A percentile compares a stretch with the other conserved stretches of the same genome.
phyloP scores from a whole-genome alignment of 2,329 filamentous ascomycete genomes.

The Alternaria brassicicola region DNA sequence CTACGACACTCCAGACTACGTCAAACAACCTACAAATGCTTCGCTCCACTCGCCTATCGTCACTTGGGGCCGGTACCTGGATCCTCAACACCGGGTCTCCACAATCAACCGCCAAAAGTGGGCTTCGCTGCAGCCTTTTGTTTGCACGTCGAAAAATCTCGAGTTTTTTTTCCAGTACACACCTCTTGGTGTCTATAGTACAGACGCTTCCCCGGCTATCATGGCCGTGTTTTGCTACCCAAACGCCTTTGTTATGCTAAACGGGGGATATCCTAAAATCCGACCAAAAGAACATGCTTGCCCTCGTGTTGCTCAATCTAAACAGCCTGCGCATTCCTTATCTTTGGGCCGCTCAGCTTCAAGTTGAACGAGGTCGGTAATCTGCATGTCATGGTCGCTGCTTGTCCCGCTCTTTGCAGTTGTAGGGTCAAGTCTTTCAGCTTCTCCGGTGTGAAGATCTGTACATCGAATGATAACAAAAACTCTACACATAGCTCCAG shows the following conservation, averaged over 20 bases:
- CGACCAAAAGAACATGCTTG: conserved; percentile 20
- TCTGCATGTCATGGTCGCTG: conserved; percentile 41
- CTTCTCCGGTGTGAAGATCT: conserved; percentile 46
- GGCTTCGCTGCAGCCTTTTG: conserved; percentile 4
- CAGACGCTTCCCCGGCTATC: conserved; percentile 7
- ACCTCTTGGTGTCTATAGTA: conserved; percentile 15
- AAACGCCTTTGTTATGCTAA: conserved; percentile 21
- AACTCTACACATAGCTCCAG: conserved; percentile 77
- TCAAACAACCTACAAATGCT: not conserved
- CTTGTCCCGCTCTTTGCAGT: conserved; percentile 50
- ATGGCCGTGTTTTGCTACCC: conserved; percentile 2
- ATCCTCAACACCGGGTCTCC: conserved; percentile 13
- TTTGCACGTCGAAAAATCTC: conserved; percentile 1
- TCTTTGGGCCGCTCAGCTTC: conserved; percentile 34
- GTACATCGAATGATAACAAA: conserved; percentile 50
- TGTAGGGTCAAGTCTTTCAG: conserved; percentile 43
- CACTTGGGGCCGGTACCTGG: conserved; percentile 11
- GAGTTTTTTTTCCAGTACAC: conserved; percentile 9
- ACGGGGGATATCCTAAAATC: conserved; percentile 31
- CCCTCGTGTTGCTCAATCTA: conserved; percentile 5
- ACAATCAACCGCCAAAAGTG: conserved; percentile 13
- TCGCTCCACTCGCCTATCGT: not conserved
- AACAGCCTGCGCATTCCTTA: conserved; percentile 28
- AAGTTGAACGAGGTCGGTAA: conserved; percentile 45
- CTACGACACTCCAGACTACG: not conserved